Base-by-base conservation (phyloP, 2,329 filamentous ascomycete species). In the Sclerotinia glacialis region DNA sequence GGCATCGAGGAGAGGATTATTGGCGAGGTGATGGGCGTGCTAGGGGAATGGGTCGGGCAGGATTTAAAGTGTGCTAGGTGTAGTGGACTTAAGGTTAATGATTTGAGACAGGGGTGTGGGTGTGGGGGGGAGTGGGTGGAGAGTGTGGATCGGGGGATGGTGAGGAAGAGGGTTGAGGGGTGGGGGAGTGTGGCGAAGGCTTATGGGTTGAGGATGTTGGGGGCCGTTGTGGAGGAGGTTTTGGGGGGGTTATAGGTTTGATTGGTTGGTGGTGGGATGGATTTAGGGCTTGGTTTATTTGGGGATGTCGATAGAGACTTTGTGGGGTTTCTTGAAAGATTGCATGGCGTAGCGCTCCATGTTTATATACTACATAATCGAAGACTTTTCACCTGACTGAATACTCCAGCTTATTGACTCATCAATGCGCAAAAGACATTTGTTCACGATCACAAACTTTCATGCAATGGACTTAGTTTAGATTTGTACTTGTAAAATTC, bases 81-180 rank as follows among this genome's bases (percentile, higher is more conserved):
- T 77, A 86, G 84, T 42, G 92, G 92, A 72, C 78, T 97, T 49
- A 82, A 92, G 75, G 83, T 91, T 50, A 98, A 97, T 76, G 94
- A 97, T 74, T 96, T 98, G 73, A 93, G 95, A 88, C 94, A 97
- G 77, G 93, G 98, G 78, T 99, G 96, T 78, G 90, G 89, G 14
- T 99, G 95, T 81, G 92, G 91, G 69, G 95, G 95, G 4, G 85
- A 85, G 67, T 99, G 95, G 95, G 84, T 83, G 23, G 86, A 86
- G 71, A 91, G 87, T 26, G 82, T 93, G 68, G 85, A 88, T 71
- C 83, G 84, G 70, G 86, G 84, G 40, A 90, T 90, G 37, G 80
- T 94, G 34, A 78, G 85, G 74, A 85, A 82, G 76, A 84, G 81
- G 75, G 73, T 98, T 73, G 82, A 78, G 52, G 89, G 97, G 5